Evolutionary conservation across 805 yeast species (phyloP), one percentile per base, ranked within the genome.

Genomic region (Candida takata): DNA sequence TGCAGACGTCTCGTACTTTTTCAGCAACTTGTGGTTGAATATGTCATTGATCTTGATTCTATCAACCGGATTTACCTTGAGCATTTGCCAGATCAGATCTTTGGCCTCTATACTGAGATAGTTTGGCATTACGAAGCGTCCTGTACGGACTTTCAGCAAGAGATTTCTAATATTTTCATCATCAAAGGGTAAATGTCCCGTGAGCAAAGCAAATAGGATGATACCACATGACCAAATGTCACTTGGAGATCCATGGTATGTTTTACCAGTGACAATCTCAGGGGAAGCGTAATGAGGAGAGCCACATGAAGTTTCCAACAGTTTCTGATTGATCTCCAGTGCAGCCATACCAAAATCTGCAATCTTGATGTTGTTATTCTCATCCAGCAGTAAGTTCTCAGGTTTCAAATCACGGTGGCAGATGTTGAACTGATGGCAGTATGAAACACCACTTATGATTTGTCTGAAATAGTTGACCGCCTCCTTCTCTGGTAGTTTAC

Each of bases 261-360:
- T 86, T 42, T 82, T 76, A 25, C 98, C 98, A 10, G 95, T 84
- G 9, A 92, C 97, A 47, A 92, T 90, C 58, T 92, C 98, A 0
- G 98, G 98, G 8, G 96, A 85, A 2, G 97, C 98, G 60, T 92
- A 92, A 59, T 92, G 98, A 8, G 98, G 98, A 13, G 97, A 87
- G 2, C 98, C 98, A 61, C 98, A 92, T 14, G 94, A 80, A 4
- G 98, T 92, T 58, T 90, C 97, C 39, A 92, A 67, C 52, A 90
- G 63, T 49, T 82, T 77, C 47, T 79, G 90, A 36, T 73, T 74
- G 21, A 85, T 74, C 58, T 92, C 97, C 31, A 92, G 65, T 6
- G 98, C 97, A 13, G 98, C 98, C 98, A 92, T 92, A 24, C 98
- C 98, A 57, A 92, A 92, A 61, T 92, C 98, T 8, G 98, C 98